These are phyloP conservation scores for Pseudogymnoascus sp. DNA, from an alignment of 2,329 filamentous ascomycete species.

Conservation along the genomic window DNA sequence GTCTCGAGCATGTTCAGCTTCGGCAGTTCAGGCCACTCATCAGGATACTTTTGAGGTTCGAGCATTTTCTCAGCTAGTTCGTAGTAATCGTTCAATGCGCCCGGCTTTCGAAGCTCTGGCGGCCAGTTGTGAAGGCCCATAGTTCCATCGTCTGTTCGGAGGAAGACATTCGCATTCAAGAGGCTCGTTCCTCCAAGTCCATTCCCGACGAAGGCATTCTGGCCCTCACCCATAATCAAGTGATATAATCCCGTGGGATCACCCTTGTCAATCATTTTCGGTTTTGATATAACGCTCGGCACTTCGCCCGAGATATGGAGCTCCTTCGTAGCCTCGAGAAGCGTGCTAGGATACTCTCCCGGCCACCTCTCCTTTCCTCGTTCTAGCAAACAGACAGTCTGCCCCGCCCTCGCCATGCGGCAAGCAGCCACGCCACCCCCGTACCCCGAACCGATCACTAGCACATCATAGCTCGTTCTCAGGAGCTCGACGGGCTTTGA, in stretches of 20 bases:
- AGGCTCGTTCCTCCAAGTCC: slow-evolving; percentile 56
- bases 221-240: slow-evolving; percentile 51
- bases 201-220: slow-evolving; percentile 42
- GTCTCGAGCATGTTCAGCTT: slow-evolving; percentile 49
- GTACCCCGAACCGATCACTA: slow-evolving; percentile 62
- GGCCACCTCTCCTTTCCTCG: slow-evolving; percentile 57
- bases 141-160: slow-evolving; percentile 47
- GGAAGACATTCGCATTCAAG: slow-evolving; percentile 59
- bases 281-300: slow-evolving; percentile 34
- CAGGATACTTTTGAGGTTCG: slow-evolving; percentile 49
- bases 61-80: slow-evolving; percentile 45
- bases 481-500: slow-evolving; percentile 50
- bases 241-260: slow-evolving; percentile 56
- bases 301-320: slow-evolving; percentile 49
- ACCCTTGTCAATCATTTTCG: slow-evolving; percentile 37
- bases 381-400: slow-evolving; percentile 57
- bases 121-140: slow-evolving; percentile 50
- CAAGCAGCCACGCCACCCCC: slow-evolving; percentile 58
- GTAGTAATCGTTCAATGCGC: slow-evolving; percentile 45
- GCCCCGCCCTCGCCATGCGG: slow-evolving; percentile 50
- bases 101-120: slow-evolving; percentile 40
- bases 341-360: slow-evolving; percentile 49
- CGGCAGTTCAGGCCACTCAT: slow-evolving; percentile 46
- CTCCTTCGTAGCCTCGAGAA: slow-evolving; percentile 40
- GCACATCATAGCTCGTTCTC: slow-evolving; percentile 50